phyloP scores from a whole-genome alignment of 2,329 filamentous ascomycete genomes.

The Nannizziopsis barbatae region DNA sequence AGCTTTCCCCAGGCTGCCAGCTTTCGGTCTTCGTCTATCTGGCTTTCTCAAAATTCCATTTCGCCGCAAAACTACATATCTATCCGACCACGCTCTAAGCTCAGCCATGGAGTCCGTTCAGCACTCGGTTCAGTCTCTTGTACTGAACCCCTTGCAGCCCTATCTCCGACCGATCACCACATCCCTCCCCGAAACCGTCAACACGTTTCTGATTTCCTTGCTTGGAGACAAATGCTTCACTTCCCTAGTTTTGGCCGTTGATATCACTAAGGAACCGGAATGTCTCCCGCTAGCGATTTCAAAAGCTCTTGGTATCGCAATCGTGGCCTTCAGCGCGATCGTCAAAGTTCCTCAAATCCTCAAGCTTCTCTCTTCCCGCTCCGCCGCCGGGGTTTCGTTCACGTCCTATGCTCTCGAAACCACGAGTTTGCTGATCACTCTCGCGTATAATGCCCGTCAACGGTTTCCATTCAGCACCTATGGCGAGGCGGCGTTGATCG shows the following conservation, averaged over 20 bases:
- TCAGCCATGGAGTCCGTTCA: constrained; percentile 34
- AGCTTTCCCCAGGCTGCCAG: too few relatives aligned
- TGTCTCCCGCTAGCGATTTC: constrained; percentile 86
- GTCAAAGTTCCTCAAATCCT: constrained; percentile 96
- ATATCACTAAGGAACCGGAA: constrained; percentile 56
- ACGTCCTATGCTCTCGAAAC: constrained; percentile 90
- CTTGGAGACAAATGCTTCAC: constrained; percentile 78
- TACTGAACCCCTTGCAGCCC: constrained; percentile 36
- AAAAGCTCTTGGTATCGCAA: constrained; percentile 85
- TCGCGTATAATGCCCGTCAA: constrained; percentile 86
- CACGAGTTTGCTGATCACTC: constrained; percentile 69
- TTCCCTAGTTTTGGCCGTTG: constrained; percentile 71
- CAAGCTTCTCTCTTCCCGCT: constrained; percentile 73
- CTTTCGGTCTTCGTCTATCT: not conserved
- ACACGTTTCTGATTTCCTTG: constrained; percentile 63
- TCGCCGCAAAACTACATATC: too few relatives aligned
- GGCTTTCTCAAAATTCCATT: not conserved
- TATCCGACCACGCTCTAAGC: not conserved
- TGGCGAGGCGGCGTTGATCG: constrained; percentile 85
- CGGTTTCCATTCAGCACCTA: constrained; percentile 93
- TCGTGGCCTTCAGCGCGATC: constrained; percentile 77
- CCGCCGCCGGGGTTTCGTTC: constrained; percentile 74
- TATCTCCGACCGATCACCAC: constrained; percentile 56
- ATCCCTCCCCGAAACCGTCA: constrained; percentile 62
- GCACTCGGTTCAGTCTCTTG: constrained; percentile 32